Conservation (phyloP, 1,284 basidiomycete genomes). For the Leccinum fallax region DNA sequence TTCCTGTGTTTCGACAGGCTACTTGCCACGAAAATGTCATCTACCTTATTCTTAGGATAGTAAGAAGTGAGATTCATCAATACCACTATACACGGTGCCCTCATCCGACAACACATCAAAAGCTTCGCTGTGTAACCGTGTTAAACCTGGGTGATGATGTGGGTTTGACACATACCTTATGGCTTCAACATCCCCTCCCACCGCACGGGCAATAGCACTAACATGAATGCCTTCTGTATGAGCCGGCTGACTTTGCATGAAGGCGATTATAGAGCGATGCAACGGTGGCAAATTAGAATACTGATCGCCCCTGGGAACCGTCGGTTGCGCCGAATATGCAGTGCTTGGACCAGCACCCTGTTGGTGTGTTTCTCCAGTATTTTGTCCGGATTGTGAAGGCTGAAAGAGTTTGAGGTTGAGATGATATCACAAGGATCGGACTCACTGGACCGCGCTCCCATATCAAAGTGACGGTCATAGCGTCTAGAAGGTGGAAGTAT, state of each 20-base stretch:
- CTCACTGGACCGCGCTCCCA: constrained; percentile 51
- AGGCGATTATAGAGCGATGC: constrained; percentile 66
- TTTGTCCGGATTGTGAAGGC: constrained; percentile 34
- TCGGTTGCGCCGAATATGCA: constrained; percentile 36
- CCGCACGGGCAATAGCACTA: constrained; percentile 53
- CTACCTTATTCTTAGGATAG: constrained; percentile 16
- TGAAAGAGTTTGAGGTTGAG: constrained; percentile 15
- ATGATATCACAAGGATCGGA: constrained; percentile 2
- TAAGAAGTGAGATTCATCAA: constrained; percentile 64
- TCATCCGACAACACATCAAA: constrained; percentile 71
- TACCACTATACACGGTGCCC: constrained; percentile 67
- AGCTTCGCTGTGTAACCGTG: constrained; percentile 48
- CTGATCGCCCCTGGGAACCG: constrained; percentile 39
- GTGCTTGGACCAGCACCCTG: constrained; percentile 16
- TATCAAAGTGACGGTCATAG: constrained; percentile 49
- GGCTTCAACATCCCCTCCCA: constrained; percentile 45
- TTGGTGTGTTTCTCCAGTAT: constrained; percentile 13
- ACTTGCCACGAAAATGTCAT: neutral
- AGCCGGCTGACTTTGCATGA: constrained; percentile 49
- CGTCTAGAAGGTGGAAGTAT: constrained; percentile 74
- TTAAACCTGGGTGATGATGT: constrained; percentile 2
- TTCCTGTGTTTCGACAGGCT: neutral
- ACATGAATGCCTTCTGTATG: constrained; percentile 66
- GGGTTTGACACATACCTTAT: constrained; percentile 49
- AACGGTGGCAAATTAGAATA: constrained; percentile 61